Percentiles rank a stretch among this genome's conserved stretches.
phyloP scores from a whole-genome alignment of 768 basidiomycete genomes.

The Boletus sp. region DNA sequence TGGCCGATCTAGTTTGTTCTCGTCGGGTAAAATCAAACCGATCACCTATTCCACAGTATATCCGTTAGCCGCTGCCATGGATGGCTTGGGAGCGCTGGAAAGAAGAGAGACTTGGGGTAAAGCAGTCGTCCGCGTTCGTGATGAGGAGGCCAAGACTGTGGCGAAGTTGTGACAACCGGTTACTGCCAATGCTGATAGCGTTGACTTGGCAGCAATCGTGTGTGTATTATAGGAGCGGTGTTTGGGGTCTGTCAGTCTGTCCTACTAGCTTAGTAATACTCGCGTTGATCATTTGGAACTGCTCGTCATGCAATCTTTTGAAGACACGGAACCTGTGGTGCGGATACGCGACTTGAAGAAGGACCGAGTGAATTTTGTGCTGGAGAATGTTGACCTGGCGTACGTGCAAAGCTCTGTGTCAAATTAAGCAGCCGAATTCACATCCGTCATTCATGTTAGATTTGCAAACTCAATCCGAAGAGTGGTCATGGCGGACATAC shows the following conservation, averaged over 20 bases:
- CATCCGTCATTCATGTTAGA: constrained; percentile 39
- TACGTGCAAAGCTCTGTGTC: constrained; percentile 40
- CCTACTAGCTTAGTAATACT: constrained; percentile 1
- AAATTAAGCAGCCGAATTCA: constrained; percentile 5
- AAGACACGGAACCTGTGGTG: constrained; percentile 61
- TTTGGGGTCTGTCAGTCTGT: constrained; percentile 21
- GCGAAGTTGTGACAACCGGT: constrained; percentile 41
- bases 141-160: constrained; percentile 37
- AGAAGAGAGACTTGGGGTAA: constrained; percentile 92
- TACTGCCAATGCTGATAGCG: too few relatives aligned
- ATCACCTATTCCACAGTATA: constrained; percentile 69
- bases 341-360: constrained; percentile 82
- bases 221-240: constrained; percentile 3
- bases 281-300: neutral
- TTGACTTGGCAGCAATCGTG: too few relatives aligned
- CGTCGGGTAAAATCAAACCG: constrained; percentile 62
- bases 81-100: constrained; percentile 76
- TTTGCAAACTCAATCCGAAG: constrained; percentile 94
- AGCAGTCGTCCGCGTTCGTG: constrained; percentile 63
- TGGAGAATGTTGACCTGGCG: constrained; percentile 97
- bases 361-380: constrained; percentile 86
- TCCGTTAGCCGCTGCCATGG: constrained; percentile 60
- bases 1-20: constrained; percentile 52
- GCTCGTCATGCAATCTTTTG: constrained; percentile 34
- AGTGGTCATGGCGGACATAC: constrained; percentile 94